Conservation (phyloP, 2,329 filamentous ascomycete genomes). For the Corniculantispora saksenae region DNA sequence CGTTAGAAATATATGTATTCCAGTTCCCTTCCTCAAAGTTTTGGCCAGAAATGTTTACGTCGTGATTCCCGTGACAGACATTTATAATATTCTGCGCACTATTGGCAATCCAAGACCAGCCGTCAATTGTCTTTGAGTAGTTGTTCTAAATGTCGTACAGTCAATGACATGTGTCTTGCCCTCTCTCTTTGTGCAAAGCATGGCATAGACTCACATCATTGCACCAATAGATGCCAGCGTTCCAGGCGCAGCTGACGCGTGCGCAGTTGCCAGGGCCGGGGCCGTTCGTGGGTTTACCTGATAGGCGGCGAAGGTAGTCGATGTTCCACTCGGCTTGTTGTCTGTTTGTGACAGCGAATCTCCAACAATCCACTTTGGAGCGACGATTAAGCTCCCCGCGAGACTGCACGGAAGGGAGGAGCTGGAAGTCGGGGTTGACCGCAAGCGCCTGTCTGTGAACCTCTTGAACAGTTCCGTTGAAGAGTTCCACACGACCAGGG, state of each 20-base stretch:
- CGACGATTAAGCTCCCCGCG: background rate
- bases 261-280: slow-evolving; percentile 15
- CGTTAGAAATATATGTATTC: background rate
- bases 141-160: background rate
- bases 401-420: background rate
- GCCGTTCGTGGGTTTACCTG: background rate
- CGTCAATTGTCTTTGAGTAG: slow-evolving; percentile 1
- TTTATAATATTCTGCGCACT: slow-evolving; percentile 14
- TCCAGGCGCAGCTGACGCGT: slow-evolving; percentile 20
- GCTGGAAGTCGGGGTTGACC: background rate
- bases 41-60: background rate
- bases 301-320: slow-evolving; percentile 13
- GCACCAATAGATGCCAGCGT: slow-evolving; percentile 17
- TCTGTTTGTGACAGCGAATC: background rate
- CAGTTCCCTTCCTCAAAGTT: slow-evolving; percentile 4
- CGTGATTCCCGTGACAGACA: background rate
- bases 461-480: background rate
- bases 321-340: background rate
- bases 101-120: slow-evolving; percentile 14
- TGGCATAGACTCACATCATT: slow-evolving; percentile 12
- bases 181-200: background rate
- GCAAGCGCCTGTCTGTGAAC: background rate
- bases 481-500: background rate
- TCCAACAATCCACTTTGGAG: background rate
- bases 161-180: background rate